phyloP scores from a whole-genome alignment of 225 moss, liverwort and hornwort genomes.

The Bryoerythrophyllum caledonicum region DNA sequence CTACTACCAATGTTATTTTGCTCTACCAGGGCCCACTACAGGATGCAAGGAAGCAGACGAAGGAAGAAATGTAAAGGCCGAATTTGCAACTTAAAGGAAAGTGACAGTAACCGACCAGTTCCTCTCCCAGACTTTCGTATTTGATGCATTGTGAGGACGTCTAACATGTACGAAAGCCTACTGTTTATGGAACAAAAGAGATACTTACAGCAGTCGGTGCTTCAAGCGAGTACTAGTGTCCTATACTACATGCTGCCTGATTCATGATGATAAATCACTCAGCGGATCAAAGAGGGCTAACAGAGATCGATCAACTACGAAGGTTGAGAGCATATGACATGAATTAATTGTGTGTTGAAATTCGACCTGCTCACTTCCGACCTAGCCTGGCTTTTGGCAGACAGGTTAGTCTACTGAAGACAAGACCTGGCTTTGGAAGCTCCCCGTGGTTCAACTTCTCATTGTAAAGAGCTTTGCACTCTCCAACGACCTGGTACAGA shows the following conservation, averaged over 20 bases:
- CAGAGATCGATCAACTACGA: conserved; percentile 11
- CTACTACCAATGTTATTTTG: too few relatives aligned
- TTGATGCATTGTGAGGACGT: too few relatives aligned
- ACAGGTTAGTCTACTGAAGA: conserved; percentile 95
- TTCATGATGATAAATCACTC: conserved; percentile 53
- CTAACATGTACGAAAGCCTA: background rate
- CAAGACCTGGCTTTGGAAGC: conserved; percentile 89
- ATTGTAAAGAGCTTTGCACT: conserved; percentile 81
- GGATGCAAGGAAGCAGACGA: too few relatives aligned
- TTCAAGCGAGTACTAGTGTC: conserved; percentile 1
- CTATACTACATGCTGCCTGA: conserved; percentile 45
- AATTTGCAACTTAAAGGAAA: too few relatives aligned
- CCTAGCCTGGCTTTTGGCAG: conserved; percentile 68
- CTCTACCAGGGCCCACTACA: too few relatives aligned
- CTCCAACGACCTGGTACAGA: conserved; percentile 72
- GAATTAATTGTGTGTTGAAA: conserved; percentile 21
- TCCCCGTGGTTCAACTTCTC: conserved; percentile 78
- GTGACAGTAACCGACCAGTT: too few relatives aligned
- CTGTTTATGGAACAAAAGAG: conserved; percentile 20
- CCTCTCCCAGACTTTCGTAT: too few relatives aligned
- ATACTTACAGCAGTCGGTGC: conserved; percentile 24
- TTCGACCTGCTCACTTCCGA: conserved; percentile 33
- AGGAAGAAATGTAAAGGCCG: too few relatives aligned
- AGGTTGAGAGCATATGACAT: conserved; percentile 13
- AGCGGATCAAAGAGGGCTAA: conserved; percentile 19